Base-by-base conservation (phyloP, 148 eudicot species). In the Rhododendron simsii region DNA sequence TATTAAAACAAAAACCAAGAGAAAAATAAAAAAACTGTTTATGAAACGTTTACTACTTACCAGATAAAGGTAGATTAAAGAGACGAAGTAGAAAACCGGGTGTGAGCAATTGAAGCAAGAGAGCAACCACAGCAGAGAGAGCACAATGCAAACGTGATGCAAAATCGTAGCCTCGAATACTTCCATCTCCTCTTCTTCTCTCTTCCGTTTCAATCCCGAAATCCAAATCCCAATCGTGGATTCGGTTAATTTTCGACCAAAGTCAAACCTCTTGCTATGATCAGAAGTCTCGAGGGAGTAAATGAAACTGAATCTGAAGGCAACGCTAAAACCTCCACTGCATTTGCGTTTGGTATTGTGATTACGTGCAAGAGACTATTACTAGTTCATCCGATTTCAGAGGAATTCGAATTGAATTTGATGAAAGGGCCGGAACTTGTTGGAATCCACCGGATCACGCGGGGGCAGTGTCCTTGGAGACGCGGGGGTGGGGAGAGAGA, bases 101-200 rank as follows among this genome's bases (percentile, higher is more conserved):
- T 91, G 94, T 67, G 89, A 89, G 21, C 79, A 91, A 86, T 86
- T 88, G 91, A 82, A 91, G 2, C 81, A 90, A 87, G 92, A 92
- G 11, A 95, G 92, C 4, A 92, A 28, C 98, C 96, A 94, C 6
- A 94, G 83, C 81, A 91, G 28, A 53, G 91, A 8, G 51, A 95
- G 61, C 86, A 95, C 96, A 89, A 95, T 86, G 87, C 91, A 84
- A 78, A 94, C 92, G 87, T 95, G 96, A 87, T 95, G 96, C 30
- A 95, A 85, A 23, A 95, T 87, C 3, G 98, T 86, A 47, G 88
- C 90, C 87, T 94, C 98, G 35, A 86, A 86, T 13, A 93, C 65
- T 85, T 82, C 91, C 91, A 89, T 85, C 44, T 81, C 11, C 80
- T 83, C 9, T 18, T 16, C 26, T 44, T 84, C 47, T 20, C 37